Percentiles rank a stretch among this genome's conserved stretches.
Conservation (phyloP, 2,329 filamentous ascomycete genomes). For the Ceratocystis ficicola region DNA sequence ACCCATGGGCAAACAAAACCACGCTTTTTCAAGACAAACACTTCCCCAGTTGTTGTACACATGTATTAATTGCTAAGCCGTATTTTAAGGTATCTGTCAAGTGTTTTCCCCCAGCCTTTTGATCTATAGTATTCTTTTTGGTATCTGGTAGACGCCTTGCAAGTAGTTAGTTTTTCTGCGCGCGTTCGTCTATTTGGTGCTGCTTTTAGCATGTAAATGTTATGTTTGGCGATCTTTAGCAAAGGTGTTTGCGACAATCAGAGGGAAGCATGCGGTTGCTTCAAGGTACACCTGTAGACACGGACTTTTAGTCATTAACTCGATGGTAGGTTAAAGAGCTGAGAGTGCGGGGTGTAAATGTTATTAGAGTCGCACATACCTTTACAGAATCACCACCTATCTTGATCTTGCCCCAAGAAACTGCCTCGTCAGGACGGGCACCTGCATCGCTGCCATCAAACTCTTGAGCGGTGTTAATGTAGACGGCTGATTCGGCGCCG, state of each 20-base stretch:
- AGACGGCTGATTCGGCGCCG: slow-evolving; percentile 90
- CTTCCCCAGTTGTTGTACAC: not conserved
- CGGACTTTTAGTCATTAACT: slow-evolving; percentile 5
- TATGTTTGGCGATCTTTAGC: slow-evolving; percentile 38
- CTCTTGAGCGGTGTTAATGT: slow-evolving; percentile 94
- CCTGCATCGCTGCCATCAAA: slow-evolving; percentile 97
- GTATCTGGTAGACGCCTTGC: not conserved
- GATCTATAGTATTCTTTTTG: not conserved
- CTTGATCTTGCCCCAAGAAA: slow-evolving; percentile 99
- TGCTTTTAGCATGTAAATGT: not conserved
- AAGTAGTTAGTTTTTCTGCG: not conserved
- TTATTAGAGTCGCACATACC: slow-evolving; percentile 36
- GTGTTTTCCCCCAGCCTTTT: not conserved
- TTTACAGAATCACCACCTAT: slow-evolving; percentile 78
- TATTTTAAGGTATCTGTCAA: slow-evolving; percentile 8
- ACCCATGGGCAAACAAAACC: not conserved
- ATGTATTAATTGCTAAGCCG: not conserved
- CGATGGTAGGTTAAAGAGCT: not conserved
- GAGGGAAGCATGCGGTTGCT: slow-evolving; percentile 52
- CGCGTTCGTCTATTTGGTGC: not conserved
- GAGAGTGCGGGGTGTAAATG: not conserved
- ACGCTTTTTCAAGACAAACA: not conserved
- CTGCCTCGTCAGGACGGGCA: slow-evolving; percentile 85
- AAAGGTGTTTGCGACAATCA: slow-evolving; percentile 56
- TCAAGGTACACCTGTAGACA: slow-evolving; percentile 46